Conservation (phyloP, 164 flowering plant species). For the Nymphaea thermarum region DNA sequence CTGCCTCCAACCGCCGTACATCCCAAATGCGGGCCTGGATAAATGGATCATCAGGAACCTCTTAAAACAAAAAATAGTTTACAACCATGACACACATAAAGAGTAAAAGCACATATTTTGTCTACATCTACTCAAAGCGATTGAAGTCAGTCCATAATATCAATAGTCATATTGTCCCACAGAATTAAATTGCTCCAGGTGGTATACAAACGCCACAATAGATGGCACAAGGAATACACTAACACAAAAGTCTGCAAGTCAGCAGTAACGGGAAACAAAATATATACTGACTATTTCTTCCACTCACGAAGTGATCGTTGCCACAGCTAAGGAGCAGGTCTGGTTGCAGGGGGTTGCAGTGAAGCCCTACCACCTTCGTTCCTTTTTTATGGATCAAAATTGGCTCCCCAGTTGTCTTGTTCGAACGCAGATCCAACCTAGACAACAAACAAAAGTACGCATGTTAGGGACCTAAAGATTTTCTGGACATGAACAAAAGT, state of each 20-base stretch:
- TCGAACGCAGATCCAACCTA: constrained; percentile 70
- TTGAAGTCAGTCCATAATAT: too few species aligned
- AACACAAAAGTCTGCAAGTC: too few species aligned
- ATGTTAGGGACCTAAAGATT: too few species aligned
- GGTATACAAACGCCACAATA: too few species aligned
- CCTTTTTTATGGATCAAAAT: constrained; percentile 81
- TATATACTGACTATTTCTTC: background rate
- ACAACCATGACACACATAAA: background rate
- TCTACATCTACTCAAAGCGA: too few species aligned
- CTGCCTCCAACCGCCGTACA: constrained; percentile 54
- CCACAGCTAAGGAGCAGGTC: constrained; percentile 89
- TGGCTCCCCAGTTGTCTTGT: constrained; percentile 34
- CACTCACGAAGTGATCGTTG: constrained; percentile 89
- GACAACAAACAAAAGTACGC: background rate
- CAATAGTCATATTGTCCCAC: too few species aligned
- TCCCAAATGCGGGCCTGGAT: constrained; percentile 91
- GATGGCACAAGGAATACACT: too few species aligned
- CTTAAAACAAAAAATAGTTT: too few species aligned
- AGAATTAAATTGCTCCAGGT: too few species aligned
- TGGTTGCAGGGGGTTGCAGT: constrained; percentile 87
- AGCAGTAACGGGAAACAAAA: background rate
- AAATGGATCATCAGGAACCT: background rate
- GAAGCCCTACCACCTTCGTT: constrained; percentile 83
- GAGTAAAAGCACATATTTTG: background rate
- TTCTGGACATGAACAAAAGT: too few species aligned